Conservation (phyloP, 2,329 filamentous ascomycete species). For the Neocucurbitaria cava region DNA sequence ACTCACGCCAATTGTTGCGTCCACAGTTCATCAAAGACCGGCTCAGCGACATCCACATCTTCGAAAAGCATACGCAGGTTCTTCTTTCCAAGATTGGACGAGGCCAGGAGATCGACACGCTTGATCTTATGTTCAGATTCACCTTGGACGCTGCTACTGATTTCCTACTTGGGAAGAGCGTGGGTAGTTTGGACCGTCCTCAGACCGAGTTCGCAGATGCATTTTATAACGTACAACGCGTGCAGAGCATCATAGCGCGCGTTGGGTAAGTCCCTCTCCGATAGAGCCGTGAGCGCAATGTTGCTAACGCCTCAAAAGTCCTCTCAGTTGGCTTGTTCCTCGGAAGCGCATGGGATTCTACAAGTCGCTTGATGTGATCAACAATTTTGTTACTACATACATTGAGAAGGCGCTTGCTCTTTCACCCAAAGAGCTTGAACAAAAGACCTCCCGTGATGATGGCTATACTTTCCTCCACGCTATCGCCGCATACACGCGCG, state of each 20-base stretch:
- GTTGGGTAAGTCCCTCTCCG: constrained; percentile 59
- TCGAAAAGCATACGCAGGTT: constrained; percentile 78
- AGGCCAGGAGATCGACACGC: constrained; percentile 69
- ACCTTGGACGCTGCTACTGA: constrained; percentile 87
- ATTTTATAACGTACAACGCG: constrained; percentile 78
- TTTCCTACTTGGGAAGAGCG: constrained; percentile 81
- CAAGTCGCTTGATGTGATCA: constrained; percentile 69
- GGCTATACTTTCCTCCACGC: constrained; percentile 88
- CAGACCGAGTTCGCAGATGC: constrained; percentile 77
- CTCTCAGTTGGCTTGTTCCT: constrained; percentile 69
- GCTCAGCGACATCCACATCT: constrained; percentile 79
- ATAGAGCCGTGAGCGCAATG: background rate
- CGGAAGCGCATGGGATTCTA: constrained; percentile 67
- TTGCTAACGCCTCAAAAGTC: constrained; percentile 49
- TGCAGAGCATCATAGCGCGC: constrained; percentile 72
- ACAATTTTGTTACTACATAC: constrained; percentile 78
- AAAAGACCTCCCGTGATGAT: constrained; percentile 73
- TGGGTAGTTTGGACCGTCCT: constrained; percentile 65
- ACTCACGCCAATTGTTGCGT: constrained; percentile 79
- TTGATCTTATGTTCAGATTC: constrained; percentile 76
- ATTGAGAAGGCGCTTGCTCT: constrained; percentile 77
- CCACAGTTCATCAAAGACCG: constrained; percentile 89
- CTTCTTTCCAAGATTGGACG: constrained; percentile 70
- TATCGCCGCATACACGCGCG: constrained; percentile 78
- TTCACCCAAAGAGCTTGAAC: constrained; percentile 72